phyloP scores from a whole-genome alignment of 768 basidiomycete genomes.

The Lentinus brumalis region DNA sequence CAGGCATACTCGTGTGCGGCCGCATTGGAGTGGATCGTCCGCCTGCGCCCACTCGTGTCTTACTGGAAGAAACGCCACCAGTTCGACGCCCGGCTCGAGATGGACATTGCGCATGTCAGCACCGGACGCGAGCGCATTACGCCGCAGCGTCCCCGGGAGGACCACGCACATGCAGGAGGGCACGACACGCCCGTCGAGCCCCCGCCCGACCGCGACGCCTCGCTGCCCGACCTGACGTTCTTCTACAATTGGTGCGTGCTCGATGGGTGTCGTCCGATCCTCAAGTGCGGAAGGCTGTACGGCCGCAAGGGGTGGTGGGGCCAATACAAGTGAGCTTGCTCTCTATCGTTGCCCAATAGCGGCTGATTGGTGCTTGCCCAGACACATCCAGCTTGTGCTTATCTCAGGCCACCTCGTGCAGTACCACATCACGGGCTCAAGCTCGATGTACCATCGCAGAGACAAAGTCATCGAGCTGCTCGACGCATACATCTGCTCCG shows the following conservation, averaged over 20 bases:
- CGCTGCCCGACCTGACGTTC: conserved; percentile 57
- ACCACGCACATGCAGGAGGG: conserved; percentile 38
- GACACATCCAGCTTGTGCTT: conserved; percentile 74
- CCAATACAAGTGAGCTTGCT: conserved; percentile 68
- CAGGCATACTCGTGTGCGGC: conserved; percentile 67
- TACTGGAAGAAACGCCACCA: conserved; percentile 85
- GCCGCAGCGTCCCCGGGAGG: conserved; percentile 43
- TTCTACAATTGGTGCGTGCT: conserved; percentile 90
- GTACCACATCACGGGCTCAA: conserved; percentile 64
- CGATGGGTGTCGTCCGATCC: conserved; percentile 74
- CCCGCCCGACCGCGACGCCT: conserved; percentile 52
- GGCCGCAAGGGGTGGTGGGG: conserved; percentile 70
- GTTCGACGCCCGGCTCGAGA: conserved; percentile 76
- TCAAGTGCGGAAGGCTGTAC: conserved; percentile 73
- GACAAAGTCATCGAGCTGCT: conserved; percentile 59
- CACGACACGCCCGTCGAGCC: conserved; percentile 49
- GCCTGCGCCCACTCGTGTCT: conserved; percentile 63
- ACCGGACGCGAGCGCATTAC: conserved; percentile 60
- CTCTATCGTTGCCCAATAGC: neutral
- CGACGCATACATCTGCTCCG: conserved; percentile 86
- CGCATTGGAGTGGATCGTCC: conserved; percentile 84
- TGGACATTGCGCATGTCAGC: conserved; percentile 65
- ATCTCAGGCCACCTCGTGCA: conserved; percentile 73
- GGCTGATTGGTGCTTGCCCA: conserved; percentile 24
- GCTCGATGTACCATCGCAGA: conserved; percentile 57